phyloP scores from a whole-genome alignment of 2,329 filamentous ascomycete genomes.

The Penicillium sp. region DNA sequence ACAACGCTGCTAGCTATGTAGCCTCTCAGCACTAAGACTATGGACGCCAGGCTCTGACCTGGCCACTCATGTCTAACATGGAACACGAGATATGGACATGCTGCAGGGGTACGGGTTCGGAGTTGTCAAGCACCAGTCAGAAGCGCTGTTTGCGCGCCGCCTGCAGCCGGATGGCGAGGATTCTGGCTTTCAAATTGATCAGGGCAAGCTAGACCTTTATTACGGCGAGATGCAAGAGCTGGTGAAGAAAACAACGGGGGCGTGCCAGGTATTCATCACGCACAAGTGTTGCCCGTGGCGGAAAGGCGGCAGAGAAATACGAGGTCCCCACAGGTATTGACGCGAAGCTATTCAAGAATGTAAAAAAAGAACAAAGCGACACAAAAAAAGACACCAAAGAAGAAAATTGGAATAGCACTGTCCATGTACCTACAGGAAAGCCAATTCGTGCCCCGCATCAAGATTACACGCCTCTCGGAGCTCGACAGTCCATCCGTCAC shows the following conservation, averaged over 20 bases:
- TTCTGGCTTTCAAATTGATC: neutral
- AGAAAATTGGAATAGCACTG: neutral
- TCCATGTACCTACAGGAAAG: neutral
- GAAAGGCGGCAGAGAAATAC: neutral
- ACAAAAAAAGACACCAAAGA: neutral
- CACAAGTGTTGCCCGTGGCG: neutral
- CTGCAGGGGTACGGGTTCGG: neutral
- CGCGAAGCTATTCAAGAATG: neutral
- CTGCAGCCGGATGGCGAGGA: neutral
- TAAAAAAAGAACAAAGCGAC: neutral
- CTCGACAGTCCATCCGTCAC: neutral
- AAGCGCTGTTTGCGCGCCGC: neutral
- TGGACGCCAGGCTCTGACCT: too few relatives aligned
- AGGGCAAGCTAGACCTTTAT: neutral
- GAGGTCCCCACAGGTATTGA: neutral
- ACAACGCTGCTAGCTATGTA: too few relatives aligned
- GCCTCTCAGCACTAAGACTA: too few relatives aligned
- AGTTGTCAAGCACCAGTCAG: slow-evolving; percentile 4
- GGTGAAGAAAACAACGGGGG: neutral
- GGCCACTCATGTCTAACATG: too few relatives aligned
- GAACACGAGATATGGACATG: too few relatives aligned
- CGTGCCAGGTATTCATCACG: neutral
- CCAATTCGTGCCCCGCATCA: neutral
- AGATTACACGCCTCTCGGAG: neutral
- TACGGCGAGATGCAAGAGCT: neutral